Percentiles rank a stretch among this genome's conserved stretches.
These are phyloP conservation scores for Neurospora sp. DNA, from an alignment of 495 filamentous ascomycete genomes.

Conservation along the genomic window DNA sequence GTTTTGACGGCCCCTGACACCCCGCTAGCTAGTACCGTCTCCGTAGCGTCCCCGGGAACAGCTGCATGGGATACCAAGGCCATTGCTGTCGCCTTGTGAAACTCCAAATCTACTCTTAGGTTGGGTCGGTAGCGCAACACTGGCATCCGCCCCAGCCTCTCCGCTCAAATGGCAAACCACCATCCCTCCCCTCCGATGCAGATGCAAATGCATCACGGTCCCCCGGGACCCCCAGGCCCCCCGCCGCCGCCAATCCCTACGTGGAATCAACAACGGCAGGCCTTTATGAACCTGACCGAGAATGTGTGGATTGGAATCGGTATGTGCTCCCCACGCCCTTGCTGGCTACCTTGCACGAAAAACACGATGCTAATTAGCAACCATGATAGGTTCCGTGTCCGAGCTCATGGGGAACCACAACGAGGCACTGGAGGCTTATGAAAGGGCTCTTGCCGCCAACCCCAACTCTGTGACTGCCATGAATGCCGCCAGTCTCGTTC, in stretches of 20 bases:
- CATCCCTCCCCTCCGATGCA: conserved; percentile 46
- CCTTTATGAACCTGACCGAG: conserved; percentile 55
- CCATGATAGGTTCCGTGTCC: conserved; percentile 61
- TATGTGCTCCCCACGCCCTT: conserved; percentile 32
- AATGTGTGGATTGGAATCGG: conserved; percentile 90
- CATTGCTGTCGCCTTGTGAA: neutral
- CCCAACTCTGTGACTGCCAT: conserved; percentile 85
- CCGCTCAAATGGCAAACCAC: conserved; percentile 39
- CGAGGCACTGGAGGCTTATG: conserved; percentile 77
- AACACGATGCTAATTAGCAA: conserved; percentile 12
- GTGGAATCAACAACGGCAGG: conserved; percentile 32
- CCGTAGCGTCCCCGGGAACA: neutral
- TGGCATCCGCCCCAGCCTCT: neutral
- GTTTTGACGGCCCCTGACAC: neutral
- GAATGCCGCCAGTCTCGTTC: conserved; percentile 85
- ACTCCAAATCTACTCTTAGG: neutral
- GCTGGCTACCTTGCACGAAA: neutral
- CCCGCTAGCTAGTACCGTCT: neutral
- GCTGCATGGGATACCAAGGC: neutral
- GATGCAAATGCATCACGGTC: conserved; percentile 49
- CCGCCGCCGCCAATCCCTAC: conserved; percentile 25
- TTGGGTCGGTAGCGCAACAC: neutral
- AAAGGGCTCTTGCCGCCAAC: conserved; percentile 79
- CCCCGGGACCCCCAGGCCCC: conserved; percentile 36
- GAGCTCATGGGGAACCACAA: conserved; percentile 85